These are phyloP conservation scores for Dioscorea cayenensis DNA, from an alignment of 116 monocot species.

Conservation along the genomic window DNA sequence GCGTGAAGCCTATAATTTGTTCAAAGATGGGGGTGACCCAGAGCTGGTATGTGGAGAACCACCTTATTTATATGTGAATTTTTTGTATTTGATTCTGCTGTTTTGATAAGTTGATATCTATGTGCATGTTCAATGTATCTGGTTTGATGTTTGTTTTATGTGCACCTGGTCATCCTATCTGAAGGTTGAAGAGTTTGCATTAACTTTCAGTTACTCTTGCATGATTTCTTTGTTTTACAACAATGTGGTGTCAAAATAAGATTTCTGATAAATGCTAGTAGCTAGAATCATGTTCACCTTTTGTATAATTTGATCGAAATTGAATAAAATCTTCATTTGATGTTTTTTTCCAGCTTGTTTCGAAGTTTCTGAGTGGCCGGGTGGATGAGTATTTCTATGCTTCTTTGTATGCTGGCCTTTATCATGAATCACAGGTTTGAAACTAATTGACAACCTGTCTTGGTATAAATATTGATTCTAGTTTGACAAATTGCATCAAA, in stretches of 20 bases:
- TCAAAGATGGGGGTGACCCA: constrained; percentile 85
- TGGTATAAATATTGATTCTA: too few relatives aligned
- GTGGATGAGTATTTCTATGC: constrained; percentile 72
- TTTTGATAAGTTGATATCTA: neutral
- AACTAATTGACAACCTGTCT: neutral
- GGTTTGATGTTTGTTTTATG: neutral
- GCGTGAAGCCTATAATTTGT: constrained; percentile 83
- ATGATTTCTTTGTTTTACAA: too few relatives aligned
- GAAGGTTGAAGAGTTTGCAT: too few relatives aligned
- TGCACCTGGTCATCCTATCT: neutral
- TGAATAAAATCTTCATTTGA: neutral
- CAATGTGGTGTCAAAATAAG: too few relatives aligned
- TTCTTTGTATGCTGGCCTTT: constrained; percentile 85
- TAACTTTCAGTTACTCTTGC: too few relatives aligned
- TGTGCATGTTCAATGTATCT: neutral
- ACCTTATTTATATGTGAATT: neutral
- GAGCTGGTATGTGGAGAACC: constrained; percentile 46
- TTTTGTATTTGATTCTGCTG: neutral
- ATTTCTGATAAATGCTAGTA: too few relatives aligned
- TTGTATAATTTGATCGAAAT: too few relatives aligned
- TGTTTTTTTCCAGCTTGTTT: constrained; percentile 43
- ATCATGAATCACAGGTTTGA: constrained; percentile 74
- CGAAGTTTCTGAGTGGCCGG: constrained; percentile 38
- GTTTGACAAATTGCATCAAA: too few relatives aligned
- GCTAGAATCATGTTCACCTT: too few relatives aligned